Evolutionary conservation across 2,329 filamentous ascomycete species (phyloP).

Genomic region (Pseudogymnoascus sp.): DNA sequence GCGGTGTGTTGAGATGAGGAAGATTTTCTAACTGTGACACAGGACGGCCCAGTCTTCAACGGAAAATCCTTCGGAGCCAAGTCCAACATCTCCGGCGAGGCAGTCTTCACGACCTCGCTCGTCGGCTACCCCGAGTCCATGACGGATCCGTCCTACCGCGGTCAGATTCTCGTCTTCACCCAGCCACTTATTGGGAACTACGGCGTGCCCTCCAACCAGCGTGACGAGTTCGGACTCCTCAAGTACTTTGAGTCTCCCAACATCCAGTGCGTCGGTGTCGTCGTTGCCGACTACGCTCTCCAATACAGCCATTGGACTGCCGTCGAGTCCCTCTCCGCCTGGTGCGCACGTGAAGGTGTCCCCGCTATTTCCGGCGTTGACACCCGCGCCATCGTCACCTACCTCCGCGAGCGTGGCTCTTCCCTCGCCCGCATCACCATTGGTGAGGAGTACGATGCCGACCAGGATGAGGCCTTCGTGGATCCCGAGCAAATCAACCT

Average conservation of each 20-base stretch:
- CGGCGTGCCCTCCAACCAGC: conserved; percentile 78
- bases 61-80: conserved; percentile 96
- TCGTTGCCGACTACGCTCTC: conserved; percentile 88
- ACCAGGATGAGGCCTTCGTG: conserved; percentile 92
- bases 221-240: conserved; percentile 82
- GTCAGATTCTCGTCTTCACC: conserved; percentile 97
- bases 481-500: conserved; percentile 96
- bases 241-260: conserved; percentile 98
- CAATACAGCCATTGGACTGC: conserved; percentile 99
- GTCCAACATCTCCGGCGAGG: conserved; percentile 93
- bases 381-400: conserved; percentile 91
- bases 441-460: conserved; percentile 95
- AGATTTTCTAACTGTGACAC: conserved; percentile 18
- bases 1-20: conserved; percentile 17
- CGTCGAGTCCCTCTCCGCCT: conserved; percentile 83
- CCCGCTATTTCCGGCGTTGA: conserved; percentile 95
- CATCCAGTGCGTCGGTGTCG: conserved; percentile 91
- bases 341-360: conserved; percentile 94
- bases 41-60: conserved; percentile 92
- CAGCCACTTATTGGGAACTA: conserved; percentile 98
- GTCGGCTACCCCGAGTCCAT: conserved; percentile 96
- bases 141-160: conserved; percentile 79
- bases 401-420: conserved; percentile 91
- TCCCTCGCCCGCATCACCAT: conserved; percentile 90
- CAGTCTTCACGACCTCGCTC: conserved; percentile 95